phyloP scores from a whole-genome alignment of 768 basidiomycete genomes.

The Collybia sordida region DNA sequence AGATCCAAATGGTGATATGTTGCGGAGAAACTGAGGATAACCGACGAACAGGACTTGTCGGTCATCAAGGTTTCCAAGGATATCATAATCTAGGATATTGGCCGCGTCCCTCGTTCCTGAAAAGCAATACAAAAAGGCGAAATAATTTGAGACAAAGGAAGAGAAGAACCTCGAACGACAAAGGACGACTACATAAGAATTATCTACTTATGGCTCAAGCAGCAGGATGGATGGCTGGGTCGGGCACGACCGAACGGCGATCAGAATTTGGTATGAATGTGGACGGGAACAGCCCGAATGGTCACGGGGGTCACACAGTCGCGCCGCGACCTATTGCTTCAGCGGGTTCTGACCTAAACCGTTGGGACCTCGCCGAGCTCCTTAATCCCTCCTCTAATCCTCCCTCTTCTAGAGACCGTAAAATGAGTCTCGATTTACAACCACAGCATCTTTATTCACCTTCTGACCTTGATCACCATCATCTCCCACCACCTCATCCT shows the following conservation, averaged over 20 bases:
- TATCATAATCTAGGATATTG: slow-evolving; percentile 1
- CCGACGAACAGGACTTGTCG: slow-evolving; percentile 9
- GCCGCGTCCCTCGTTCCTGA: slow-evolving; percentile 6
- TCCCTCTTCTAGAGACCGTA: slow-evolving; percentile 30
- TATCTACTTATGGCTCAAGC: slow-evolving; percentile 20
- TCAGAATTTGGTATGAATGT: slow-evolving; percentile 45
- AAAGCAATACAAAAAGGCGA: slow-evolving; percentile 8
- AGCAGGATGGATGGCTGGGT: slow-evolving; percentile 6
- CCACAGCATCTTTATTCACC: slow-evolving; percentile 50
- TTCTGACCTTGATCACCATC: slow-evolving; percentile 53
- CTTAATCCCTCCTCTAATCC: slow-evolving; percentile 35
- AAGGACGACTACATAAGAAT: not conserved
- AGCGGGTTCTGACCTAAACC: slow-evolving; percentile 29
- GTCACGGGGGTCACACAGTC: slow-evolving; percentile 23
- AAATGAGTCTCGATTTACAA: slow-evolving; percentile 58
- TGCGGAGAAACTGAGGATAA: slow-evolving; percentile 12
- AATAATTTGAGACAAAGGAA: too few relatives aligned
- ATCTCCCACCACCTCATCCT: slow-evolving; percentile 26
- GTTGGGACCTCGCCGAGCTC: slow-evolving; percentile 44
- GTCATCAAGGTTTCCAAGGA: slow-evolving; percentile 5
- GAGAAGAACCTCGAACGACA: too few relatives aligned
- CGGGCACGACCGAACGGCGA: slow-evolving; percentile 58
- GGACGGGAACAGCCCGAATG: slow-evolving; percentile 23
- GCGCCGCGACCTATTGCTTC: slow-evolving; percentile 35
- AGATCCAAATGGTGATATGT: slow-evolving; percentile 14